These are phyloP conservation scores for Rosa multiflora DNA, from an alignment of 306 rosid species.

Conservation along the genomic window DNA sequence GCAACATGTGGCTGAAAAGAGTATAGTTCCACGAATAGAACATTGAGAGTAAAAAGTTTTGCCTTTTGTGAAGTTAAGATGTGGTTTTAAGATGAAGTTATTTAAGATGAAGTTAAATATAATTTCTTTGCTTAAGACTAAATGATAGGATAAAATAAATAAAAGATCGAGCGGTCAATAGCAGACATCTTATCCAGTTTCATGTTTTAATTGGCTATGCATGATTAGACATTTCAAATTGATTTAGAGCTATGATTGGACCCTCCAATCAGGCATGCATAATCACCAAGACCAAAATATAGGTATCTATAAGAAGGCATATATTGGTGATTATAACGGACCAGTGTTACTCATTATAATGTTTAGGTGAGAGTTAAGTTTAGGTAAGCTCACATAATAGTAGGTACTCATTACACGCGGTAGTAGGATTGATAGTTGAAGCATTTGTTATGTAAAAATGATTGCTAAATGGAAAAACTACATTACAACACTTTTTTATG, in stretches of 20 bases:
- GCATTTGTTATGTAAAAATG: too few relatives aligned
- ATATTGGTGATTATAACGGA: too few relatives aligned
- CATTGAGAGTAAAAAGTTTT: constrained; percentile 27
- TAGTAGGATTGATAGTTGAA: too few relatives aligned
- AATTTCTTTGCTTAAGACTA: constrained; percentile 41
- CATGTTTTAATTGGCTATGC: constrained; percentile 25
- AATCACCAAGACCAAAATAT: neutral
- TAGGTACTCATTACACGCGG: too few relatives aligned
- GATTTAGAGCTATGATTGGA: constrained; percentile 19
- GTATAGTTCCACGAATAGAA: constrained; percentile 21
- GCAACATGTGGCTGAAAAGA: constrained; percentile 35
- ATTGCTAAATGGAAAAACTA: too few relatives aligned
- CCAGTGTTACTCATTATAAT: too few relatives aligned
- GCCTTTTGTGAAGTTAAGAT: constrained; percentile 32
- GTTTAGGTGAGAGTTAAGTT: too few relatives aligned
- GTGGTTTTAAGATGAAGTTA: constrained; percentile 24
- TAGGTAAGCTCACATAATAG: too few relatives aligned
- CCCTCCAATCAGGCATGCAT: constrained; percentile 35
- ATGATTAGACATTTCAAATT: constrained; percentile 1
- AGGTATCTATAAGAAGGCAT: too few relatives aligned
- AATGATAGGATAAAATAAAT: constrained; percentile 18
- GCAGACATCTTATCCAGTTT: constrained; percentile 22
- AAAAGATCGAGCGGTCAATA: constrained; percentile 17
- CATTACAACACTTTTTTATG: too few relatives aligned
- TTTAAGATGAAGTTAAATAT: too few relatives aligned